Base-by-base conservation (phyloP, 108 stramenopile genomes). In the Pseudonitzschia pungens region DNA sequence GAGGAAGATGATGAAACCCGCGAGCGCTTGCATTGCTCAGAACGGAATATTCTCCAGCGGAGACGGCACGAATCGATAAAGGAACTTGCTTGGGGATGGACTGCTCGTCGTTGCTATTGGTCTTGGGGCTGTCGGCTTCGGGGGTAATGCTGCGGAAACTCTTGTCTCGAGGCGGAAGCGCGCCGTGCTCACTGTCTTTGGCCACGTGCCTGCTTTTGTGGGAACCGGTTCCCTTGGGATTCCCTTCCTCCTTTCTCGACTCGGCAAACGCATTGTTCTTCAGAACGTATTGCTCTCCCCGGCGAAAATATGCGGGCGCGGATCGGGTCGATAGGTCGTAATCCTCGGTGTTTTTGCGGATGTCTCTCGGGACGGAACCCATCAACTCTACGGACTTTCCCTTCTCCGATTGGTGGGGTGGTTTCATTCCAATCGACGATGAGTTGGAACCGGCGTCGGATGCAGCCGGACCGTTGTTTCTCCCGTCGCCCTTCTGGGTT, bases 51-150 rank as follows among this genome's bases (percentile, higher is more conserved):
- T 36, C 36, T 48, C 45, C 18, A 1, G 1, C 45, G 7, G 45
- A 48, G 45, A 18, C 14, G 57, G 14, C n/a, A 14, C 57, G 57
- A 26, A n/a, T 58, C 27, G 57, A 58, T 14, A 58, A 10, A 12
- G 57, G 57, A 58, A 58, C 29, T 22, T 58, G 57, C n/a, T 58
- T 58, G 29, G 57, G 57, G n/a, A 58, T 27, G 10, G 45, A 48
- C 16, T 48, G 14, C 16, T 18, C 14, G 18, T 48, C 45, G 18
- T 48, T 48, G 36, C 45, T 48, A 12, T 12, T 48, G 7, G 10
- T 4, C 2, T 48, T 18, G 45, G 45, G 45, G 18, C 45, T 48
- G 18, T 11, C 18, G 45, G 5, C 45, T 14, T 18, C 18, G 45
- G 16, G 14, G 3, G 45, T 18, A 2, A 2, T 48, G 18, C 45